Evolutionary conservation across 768 basidiomycete genomes (phyloP).

Genomic region (Xanthoconium stramineum): DNA sequence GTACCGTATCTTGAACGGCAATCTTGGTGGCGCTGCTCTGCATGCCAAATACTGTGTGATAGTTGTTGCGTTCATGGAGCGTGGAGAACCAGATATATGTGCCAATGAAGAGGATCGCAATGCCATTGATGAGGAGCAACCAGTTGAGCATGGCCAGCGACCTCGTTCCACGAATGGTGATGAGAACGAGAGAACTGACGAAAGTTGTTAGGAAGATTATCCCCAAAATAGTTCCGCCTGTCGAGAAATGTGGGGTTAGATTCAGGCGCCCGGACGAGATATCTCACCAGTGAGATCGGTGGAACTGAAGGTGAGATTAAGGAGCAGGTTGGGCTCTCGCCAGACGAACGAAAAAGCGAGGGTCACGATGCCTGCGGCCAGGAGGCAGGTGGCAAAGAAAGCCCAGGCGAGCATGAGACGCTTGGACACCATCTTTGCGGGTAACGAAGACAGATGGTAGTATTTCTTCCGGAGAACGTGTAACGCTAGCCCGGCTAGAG

Average conservation of each 20-base stretch:
- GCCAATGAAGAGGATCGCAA: slow-evolving; percentile 62
- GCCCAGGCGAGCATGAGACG: slow-evolving; percentile 70
- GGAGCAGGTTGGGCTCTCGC: slow-evolving; percentile 62
- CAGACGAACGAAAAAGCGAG: slow-evolving; percentile 71
- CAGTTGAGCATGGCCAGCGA: slow-evolving; percentile 80
- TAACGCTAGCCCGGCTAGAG: slow-evolving; percentile 41
- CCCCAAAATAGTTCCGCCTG: slow-evolving; percentile 73
- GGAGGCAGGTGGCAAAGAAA: slow-evolving; percentile 64
- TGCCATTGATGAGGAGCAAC: slow-evolving; percentile 59
- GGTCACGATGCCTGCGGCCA: slow-evolving; percentile 64
- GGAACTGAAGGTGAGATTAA: slow-evolving; percentile 66
- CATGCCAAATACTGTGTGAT: slow-evolving; percentile 52
- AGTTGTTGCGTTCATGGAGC: slow-evolving; percentile 66
- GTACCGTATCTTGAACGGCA: slow-evolving; percentile 70
- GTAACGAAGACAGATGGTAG: slow-evolving; percentile 1
- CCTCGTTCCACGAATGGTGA: slow-evolving; percentile 63
- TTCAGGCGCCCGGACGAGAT: not conserved
- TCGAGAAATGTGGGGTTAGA: not conserved
- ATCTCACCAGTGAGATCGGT: slow-evolving; percentile 58
- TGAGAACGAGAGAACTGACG: slow-evolving; percentile 64
- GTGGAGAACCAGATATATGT: slow-evolving; percentile 82
- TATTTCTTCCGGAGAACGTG: slow-evolving; percentile 54
- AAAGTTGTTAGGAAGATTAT: slow-evolving; percentile 65
- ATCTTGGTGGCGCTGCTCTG: slow-evolving; percentile 47
- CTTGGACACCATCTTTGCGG: slow-evolving; percentile 62